Evolutionary conservation across 2,329 filamentous ascomycete species (phyloP).

Genomic region (Coniochaeta sp.): DNA sequence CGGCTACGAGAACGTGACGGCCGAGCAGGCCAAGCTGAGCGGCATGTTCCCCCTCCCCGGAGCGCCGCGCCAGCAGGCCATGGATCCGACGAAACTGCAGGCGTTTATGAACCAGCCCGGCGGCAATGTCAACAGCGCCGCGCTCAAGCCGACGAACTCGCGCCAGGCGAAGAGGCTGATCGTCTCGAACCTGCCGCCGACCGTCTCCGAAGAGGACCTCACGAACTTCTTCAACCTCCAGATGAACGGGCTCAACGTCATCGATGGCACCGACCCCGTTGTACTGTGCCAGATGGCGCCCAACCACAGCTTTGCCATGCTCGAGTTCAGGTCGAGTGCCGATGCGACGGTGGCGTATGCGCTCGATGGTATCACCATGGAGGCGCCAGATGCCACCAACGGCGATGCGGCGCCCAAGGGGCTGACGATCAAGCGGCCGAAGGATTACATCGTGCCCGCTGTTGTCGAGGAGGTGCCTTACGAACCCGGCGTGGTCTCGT

Average conservation of each 20-base stretch:
- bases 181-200: conserved; percentile 71
- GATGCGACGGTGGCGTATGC: conserved; percentile 91
- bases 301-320: conserved; percentile 72
- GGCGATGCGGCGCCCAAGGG: conserved; percentile 47
- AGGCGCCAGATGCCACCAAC: conserved; percentile 55
- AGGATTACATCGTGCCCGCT: conserved; percentile 93
- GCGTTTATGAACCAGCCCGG: conserved; percentile 91
- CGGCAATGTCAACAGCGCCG: conserved; percentile 62
- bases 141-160: conserved; percentile 86
- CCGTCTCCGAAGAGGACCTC: conserved; percentile 68
- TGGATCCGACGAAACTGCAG: conserved; percentile 90
- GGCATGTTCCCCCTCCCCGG: conserved; percentile 98
- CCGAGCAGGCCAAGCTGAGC: conserved; percentile 96
- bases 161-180: conserved; percentile 91
- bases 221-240: conserved; percentile 91
- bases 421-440: conserved; percentile 76
- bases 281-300: conserved; percentile 74
- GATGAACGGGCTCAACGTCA: conserved; percentile 91
- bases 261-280: conserved; percentile 78
- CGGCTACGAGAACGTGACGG: conserved; percentile 95
- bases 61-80: conserved; percentile 86
- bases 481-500: conserved; percentile 67
- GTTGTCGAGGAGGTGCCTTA: conserved; percentile 66
- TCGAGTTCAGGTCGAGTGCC: conserved; percentile 82
- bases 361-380: conserved; percentile 84